Base-by-base conservation (phyloP, 345 rosid species). In the Fremontodendron californicum region DNA sequence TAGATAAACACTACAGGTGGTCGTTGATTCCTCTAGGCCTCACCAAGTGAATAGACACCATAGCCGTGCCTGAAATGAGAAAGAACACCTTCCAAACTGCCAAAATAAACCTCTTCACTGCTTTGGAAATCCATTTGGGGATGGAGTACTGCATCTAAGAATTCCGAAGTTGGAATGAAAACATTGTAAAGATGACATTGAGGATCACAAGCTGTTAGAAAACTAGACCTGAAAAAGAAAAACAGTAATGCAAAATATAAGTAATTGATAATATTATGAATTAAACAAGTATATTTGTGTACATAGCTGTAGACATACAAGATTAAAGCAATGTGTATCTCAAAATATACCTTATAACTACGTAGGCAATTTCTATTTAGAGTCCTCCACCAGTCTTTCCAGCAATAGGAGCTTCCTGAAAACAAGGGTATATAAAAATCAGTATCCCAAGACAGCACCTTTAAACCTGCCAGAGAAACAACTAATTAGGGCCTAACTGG, bases 331-430 rank as follows among this genome's bases (percentile, higher is more conserved):
- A 29, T 65, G 29, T 43, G 55, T 42, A 65, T 70, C 33, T 21
- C 35, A 75, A 78, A 84, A 71, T 48, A 75, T 79, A 88, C 90
- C 91, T 87, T 75, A 79, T 70, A 78, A 61, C 76, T 54, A 65
- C 27, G 3, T 81, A 37, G 67, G 57, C 68, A 78, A 75, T 42
- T 63, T 78, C 78, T 39, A 61, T 77, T 89, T 83, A 88, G 81
- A 88, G 67, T 57, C 77, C 87, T 83, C 85, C 91, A 55, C 90
- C 89, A 78, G 89, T 89, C 71, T 87, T 85, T 49, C 92, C 92
- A 0, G 88, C 85, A 62, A 91, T 84, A 73, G 91, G 90, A 75
- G 91, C 87, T 76, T 88, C 85, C 94, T 92, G 88, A 76, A 16
- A 33, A 42, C 13, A 73, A 69, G 29, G 43, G 55, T 73, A 75